Percentiles rank a stretch among this genome's conserved stretches.
Evolutionary conservation across 345 rosid species (phyloP).

Genomic region (Populus nigra): DNA sequence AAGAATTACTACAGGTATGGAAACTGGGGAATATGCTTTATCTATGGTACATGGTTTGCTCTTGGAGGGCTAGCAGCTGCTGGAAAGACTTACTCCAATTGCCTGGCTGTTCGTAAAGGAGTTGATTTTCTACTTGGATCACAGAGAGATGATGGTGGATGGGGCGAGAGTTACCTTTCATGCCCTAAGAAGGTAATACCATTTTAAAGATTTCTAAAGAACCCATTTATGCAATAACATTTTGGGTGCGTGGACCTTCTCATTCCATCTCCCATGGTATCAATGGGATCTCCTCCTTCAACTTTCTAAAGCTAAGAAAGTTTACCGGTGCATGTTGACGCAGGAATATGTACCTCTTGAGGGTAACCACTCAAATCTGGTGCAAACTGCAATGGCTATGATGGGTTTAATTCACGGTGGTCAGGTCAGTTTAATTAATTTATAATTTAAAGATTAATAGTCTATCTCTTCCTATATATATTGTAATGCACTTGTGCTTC

Average conservation of each 20-base stretch:
- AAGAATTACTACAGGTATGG: constrained; percentile 20
- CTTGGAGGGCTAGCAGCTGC: constrained; percentile 19
- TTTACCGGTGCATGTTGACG: neutral
- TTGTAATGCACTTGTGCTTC: no score
- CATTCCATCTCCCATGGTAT: no score
- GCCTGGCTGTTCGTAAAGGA: constrained; percentile 7
- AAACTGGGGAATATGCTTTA: constrained; percentile 31
- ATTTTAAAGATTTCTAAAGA: no score
- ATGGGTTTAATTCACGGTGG: constrained; percentile 25
- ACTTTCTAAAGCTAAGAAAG: neutral
- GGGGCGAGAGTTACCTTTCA: constrained; percentile 29
- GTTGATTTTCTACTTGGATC: constrained; percentile 19
- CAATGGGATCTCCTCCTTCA: no score
- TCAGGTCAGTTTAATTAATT: constrained; percentile 7
- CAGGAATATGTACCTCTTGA: constrained; percentile 16
- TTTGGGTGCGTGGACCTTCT: no score
- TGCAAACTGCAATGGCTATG: constrained; percentile 24
- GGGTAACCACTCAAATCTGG: constrained; percentile 14
- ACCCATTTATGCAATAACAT: no score
- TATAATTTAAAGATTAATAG: no score
- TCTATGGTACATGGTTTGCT: constrained; percentile 21
- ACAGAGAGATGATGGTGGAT: constrained; percentile 24
- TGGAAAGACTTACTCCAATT: constrained; percentile 23
- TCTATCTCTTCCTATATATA: no score
- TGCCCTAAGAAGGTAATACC: constrained; percentile 17